phyloP scores from a whole-genome alignment of 2,329 filamentous ascomycete genomes.

The Cladosporium sphaerospermum region DNA sequence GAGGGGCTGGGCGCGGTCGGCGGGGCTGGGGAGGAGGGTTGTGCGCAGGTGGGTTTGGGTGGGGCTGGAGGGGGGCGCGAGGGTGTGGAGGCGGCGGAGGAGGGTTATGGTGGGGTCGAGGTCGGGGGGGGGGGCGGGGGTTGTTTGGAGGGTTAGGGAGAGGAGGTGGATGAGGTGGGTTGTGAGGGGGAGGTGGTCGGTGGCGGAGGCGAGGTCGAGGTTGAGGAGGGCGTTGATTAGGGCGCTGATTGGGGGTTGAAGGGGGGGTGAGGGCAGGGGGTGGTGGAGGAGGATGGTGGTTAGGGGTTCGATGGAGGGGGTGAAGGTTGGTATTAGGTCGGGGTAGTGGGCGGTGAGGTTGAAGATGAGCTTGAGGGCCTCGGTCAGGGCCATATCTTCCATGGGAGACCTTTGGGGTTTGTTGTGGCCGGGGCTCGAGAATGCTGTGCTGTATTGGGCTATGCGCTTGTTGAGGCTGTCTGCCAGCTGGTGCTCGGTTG shows the following conservation, averaged over 20 bases:
- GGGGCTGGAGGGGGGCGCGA: slow-evolving; percentile 54
- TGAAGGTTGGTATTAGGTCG: slow-evolving; percentile 56
- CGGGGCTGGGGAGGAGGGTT: slow-evolving; percentile 66
- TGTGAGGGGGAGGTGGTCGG: slow-evolving; percentile 43
- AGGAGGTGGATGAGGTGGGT: slow-evolving; percentile 64
- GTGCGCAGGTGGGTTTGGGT: slow-evolving; percentile 58
- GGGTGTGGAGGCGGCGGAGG: slow-evolving; percentile 62
- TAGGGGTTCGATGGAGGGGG: slow-evolving; percentile 61
- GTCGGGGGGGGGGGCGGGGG: slow-evolving; percentile 58
- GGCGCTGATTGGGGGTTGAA: slow-evolving; percentile 65
- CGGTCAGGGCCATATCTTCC: slow-evolving; percentile 71
- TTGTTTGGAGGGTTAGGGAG: slow-evolving; percentile 16
- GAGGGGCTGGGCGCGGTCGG: slow-evolving; percentile 70
- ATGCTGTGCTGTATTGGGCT: slow-evolving; percentile 20
- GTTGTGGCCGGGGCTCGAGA: slow-evolving; percentile 39
- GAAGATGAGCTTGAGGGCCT: slow-evolving; percentile 83
- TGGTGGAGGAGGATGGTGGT: slow-evolving; percentile 61
- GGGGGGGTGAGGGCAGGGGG: slow-evolving; percentile 55
- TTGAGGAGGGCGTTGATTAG: slow-evolving; percentile 78
- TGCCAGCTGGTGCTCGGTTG: slow-evolving; percentile 60
- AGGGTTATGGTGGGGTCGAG: slow-evolving; percentile 61
- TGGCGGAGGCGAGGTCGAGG: slow-evolving; percentile 36
- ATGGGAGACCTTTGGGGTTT: slow-evolving; percentile 43
- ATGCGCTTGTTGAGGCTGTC: slow-evolving; percentile 64
- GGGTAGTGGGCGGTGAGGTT: slow-evolving; percentile 75